Base-by-base conservation (phyloP, 2,329 filamentous ascomycete genomes). In the Monosporascus sp. region DNA sequence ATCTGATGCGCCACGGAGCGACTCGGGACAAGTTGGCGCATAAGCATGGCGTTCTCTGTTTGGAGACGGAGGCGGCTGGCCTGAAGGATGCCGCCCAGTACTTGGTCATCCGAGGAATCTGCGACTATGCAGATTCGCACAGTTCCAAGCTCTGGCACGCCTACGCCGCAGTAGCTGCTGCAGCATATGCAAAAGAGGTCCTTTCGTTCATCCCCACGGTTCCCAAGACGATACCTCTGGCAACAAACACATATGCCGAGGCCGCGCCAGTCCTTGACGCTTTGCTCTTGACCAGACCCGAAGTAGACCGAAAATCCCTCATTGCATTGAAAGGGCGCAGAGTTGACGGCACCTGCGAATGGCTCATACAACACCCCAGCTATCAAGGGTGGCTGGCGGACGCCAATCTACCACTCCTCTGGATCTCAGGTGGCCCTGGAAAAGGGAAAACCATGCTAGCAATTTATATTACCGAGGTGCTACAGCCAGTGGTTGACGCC, bases 391-490 rank as follows among this genome's bases (percentile, higher is more conserved):
- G 60, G 61, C 45, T 61, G 46, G 37, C 37, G 48, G 43, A 49
- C 28, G 3, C 24, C 7, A 43, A 52, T 48, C 43, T 37, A 47
- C 55, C 50, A 20, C 55, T 63, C 11, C 62, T 66, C 45, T 65
- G 63, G 60, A 58, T 66, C 38, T 59, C 52, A 18, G 63, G 63
- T 15, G 59, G 60, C 20, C 60, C 63, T 51, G 63, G 63, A 49
- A 63, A 61, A 55, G 63, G 63, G 8, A 66, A 66, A 48, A 63
- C 63, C 14, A 64, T 65, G 54, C 46, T 66, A 20, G 49, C 60
- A 15, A 63, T 64, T 44, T 65, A 62, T 55, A 53, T 63, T 14
- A 63, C 59, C 48, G 49, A 57, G 43, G 52, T 60, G 51, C 50
- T 60, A 37, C 54, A 63, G 51, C 28, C 43, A 37, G 18, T 56